A percentile compares a stretch with the other conserved stretches of the same genome.
Evolutionary conservation across 768 basidiomycete genomes (phyloP).

Genomic region (Boletus insuetus): DNA sequence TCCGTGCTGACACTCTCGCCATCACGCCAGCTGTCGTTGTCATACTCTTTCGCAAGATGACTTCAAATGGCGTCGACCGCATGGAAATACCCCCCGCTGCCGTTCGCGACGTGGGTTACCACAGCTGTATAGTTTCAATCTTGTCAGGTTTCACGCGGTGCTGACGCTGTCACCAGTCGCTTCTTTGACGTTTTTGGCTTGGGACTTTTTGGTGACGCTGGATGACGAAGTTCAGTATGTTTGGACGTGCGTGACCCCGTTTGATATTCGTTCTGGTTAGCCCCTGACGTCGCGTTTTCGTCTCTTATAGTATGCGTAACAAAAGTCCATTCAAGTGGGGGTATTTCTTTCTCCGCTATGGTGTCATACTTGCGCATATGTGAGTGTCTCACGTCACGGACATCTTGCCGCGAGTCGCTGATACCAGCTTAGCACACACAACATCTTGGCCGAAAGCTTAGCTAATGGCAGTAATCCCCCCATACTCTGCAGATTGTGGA

Average conservation of each 20-base stretch:
- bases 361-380: constrained; percentile 13
- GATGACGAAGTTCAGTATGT: constrained; percentile 18
- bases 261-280: neutral
- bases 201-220: constrained; percentile 12
- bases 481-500: constrained; percentile 10
- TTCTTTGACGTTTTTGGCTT: constrained; percentile 10
- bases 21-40: too few relatives aligned
- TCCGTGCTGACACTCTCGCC: too few relatives aligned
- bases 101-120: constrained; percentile 8
- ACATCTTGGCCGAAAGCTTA: constrained; percentile 1
- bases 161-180: constrained; percentile 9
- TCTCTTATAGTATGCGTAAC: constrained; percentile 22
- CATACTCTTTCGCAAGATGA: neutral
- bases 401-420: neutral
- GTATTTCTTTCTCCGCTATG: constrained; percentile 25
- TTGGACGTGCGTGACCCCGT: constrained; percentile 18
- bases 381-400: constrained; percentile 1
- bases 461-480: constrained; percentile 8
- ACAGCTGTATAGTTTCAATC: constrained; percentile 1
- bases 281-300: neutral
- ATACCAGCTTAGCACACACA: constrained; percentile 9
- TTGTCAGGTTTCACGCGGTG: neutral
- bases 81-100: neutral
- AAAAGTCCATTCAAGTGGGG: constrained; percentile 27
- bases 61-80: too few relatives aligned